Evolutionary conservation across 192 early-diverging fungal species (phyloP).

Genomic region (Helicostylum pulchrum): DNA sequence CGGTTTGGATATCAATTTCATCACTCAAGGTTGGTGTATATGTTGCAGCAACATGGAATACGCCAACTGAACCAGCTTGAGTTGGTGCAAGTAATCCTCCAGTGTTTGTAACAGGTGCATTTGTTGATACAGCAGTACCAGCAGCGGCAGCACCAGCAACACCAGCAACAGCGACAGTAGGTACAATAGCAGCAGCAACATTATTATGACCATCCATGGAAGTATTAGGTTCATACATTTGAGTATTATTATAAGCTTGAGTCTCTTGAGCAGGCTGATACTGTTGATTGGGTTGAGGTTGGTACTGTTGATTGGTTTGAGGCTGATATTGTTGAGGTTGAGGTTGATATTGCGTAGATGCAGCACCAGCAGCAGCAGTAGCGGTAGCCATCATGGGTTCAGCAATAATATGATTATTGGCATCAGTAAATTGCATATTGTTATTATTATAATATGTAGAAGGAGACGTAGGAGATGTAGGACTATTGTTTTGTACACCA

Average conservation of each 20-base stretch:
- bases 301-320: neutral
- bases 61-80: slow-evolving; percentile 44
- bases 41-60: slow-evolving; percentile 42
- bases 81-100: slow-evolving; percentile 4
- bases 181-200: neutral
- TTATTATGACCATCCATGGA: neutral
- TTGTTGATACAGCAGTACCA: neutral
- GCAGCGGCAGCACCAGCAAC: neutral
- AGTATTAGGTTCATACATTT: slow-evolving; percentile 7
- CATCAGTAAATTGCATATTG: slow-evolving; percentile 7
- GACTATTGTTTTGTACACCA: neutral
- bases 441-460: neutral
- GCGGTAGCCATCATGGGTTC: neutral
- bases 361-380: neutral
- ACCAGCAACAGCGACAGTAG: neutral
- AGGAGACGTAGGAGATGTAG: slow-evolving; percentile 7
- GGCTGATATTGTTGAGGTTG: neutral
- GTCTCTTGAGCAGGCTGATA: neutral
- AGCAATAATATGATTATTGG: neutral
- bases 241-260: no score
- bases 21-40: slow-evolving; percentile 54
- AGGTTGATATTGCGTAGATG: slow-evolving; percentile 13
- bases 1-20: slow-evolving; percentile 54
- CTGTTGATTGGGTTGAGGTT: neutral
- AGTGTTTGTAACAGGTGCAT: neutral